Conservation (phyloP, 2,329 filamentous ascomycete species). For the Clarireedia hainanense region DNA sequence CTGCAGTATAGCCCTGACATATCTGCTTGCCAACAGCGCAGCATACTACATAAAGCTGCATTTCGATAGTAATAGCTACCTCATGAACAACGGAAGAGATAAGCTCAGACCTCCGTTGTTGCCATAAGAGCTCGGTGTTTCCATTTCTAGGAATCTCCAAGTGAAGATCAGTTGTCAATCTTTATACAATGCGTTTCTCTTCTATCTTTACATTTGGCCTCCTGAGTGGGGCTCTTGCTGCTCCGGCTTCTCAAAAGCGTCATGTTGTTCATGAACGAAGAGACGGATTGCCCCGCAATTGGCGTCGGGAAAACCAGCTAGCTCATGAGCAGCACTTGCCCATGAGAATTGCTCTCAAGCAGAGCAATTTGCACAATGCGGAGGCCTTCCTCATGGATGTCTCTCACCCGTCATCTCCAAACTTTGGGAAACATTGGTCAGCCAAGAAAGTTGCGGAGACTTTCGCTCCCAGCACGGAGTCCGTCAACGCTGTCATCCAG, state of each 20-base stretch:
- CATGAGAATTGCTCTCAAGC: constrained; percentile 35
- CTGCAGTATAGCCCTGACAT: neutral
- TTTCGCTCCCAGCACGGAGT: constrained; percentile 36
- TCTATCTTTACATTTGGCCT: constrained; percentile 4
- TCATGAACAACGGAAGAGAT: constrained; percentile 1
- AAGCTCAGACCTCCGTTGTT: neutral
- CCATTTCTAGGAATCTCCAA: neutral
- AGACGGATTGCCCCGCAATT: constrained; percentile 7
- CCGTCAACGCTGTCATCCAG: constrained; percentile 34
- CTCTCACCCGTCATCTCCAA: constrained; percentile 24
- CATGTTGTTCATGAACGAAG: constrained; percentile 15
- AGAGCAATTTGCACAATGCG: constrained; percentile 37
- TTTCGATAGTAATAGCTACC: neutral
- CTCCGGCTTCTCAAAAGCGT: constrained; percentile 5
- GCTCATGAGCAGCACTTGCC: constrained; percentile 10
- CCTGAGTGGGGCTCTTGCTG: constrained; percentile 5
- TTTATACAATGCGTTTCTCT: constrained; percentile 7
- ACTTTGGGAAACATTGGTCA: constrained; percentile 9
- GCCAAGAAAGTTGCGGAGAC: constrained; percentile 24
- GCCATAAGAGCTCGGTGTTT: constrained; percentile 5
- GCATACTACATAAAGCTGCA: neutral
- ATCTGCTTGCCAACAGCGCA: neutral
- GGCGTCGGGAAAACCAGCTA: constrained; percentile 8
- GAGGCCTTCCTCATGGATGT: constrained; percentile 37
- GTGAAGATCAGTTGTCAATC: neutral